phyloP scores from a whole-genome alignment of 1,284 basidiomycete genomes.

The Ceratobasidium sp. region DNA sequence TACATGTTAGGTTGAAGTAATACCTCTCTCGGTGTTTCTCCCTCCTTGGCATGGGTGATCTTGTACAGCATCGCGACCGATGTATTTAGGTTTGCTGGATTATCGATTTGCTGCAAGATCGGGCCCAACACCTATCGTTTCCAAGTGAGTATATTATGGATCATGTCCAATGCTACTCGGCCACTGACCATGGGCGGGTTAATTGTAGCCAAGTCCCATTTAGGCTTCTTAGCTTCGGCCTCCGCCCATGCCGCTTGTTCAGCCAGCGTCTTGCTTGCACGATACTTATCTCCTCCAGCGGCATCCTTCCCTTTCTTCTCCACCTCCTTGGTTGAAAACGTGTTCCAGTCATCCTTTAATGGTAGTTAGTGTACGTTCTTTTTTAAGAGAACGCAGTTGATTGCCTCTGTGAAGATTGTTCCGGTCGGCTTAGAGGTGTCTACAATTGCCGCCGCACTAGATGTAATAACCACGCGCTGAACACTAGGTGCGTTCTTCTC shows the following conservation, averaged over 20 bases:
- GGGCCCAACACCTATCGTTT: conserved; percentile 59
- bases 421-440: conserved; percentile 34
- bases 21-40: conserved; percentile 20
- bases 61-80: conserved; percentile 41
- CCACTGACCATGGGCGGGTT: conserved; percentile 63
- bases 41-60: conserved; percentile 39
- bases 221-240: conserved; percentile 59
- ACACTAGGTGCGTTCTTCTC: conserved; percentile 51
- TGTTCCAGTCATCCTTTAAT: conserved; percentile 44
- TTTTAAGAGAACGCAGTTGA: neutral
- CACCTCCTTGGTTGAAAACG: conserved; percentile 21
- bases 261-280: conserved; percentile 62
- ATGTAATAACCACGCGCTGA: conserved; percentile 50
- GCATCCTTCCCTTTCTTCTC: conserved; percentile 36
- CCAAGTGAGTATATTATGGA: neutral
- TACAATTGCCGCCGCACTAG: conserved; percentile 48
- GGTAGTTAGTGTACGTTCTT: neutral
- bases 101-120: conserved; percentile 45
- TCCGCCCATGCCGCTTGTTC: conserved; percentile 68
- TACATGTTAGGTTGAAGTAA: conserved; percentile 29
- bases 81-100: conserved; percentile 13
- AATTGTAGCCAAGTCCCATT: conserved; percentile 64
- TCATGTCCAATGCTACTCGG: neutral
- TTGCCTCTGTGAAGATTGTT: conserved; percentile 33
- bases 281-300: conserved; percentile 42